These are phyloP conservation scores for Coemansia biformis DNA, from an alignment of 192 early-diverging fungal genomes.

Conservation along the genomic window DNA sequence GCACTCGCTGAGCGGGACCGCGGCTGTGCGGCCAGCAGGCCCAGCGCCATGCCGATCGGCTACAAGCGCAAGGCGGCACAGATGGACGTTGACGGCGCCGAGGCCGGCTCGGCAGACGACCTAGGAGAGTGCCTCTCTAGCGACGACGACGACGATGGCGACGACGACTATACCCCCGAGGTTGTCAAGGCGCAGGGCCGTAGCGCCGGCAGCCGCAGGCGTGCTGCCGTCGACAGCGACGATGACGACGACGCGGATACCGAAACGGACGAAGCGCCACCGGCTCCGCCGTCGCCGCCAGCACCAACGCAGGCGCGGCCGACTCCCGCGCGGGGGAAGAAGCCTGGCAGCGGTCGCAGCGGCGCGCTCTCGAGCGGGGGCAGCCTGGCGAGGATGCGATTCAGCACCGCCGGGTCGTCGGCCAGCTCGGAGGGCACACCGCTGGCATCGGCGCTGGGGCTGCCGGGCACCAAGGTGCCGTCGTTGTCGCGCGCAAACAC, in stretches of 20 bases:
- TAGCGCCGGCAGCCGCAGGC: conserved; percentile 10
- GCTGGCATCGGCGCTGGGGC: conserved; percentile 8
- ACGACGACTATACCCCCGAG: conserved; percentile 17
- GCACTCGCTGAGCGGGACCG: too few relatives aligned
- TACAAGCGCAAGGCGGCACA: conserved; percentile 24
- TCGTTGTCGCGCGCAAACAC: conserved; percentile 10
- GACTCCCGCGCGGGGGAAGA: too few relatives aligned
- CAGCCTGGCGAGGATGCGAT: conserved; percentile 11
- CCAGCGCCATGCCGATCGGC: too few relatives aligned
- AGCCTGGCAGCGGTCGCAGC: background rate
- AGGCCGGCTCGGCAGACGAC: background rate
- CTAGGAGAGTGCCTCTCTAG: too few relatives aligned
- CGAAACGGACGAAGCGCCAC: conserved; percentile 4
- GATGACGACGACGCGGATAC: conserved; percentile 11
- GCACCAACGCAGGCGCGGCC: background rate
- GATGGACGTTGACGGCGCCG: conserved; percentile 7
- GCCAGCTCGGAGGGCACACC: conserved; percentile 20
- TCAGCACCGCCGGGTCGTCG: conserved; percentile 7
- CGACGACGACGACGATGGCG: conserved; percentile 17
- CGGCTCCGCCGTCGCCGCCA: too few relatives aligned
- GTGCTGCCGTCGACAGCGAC: conserved; percentile 34
- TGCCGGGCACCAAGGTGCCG: background rate
- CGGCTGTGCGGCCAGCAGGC: too few relatives aligned
- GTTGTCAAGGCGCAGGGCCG: background rate
- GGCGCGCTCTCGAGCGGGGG: conserved; percentile 2